phyloP scores from a whole-genome alignment of 2,329 filamentous ascomycete species.

The Phyllachora maydis region DNA sequence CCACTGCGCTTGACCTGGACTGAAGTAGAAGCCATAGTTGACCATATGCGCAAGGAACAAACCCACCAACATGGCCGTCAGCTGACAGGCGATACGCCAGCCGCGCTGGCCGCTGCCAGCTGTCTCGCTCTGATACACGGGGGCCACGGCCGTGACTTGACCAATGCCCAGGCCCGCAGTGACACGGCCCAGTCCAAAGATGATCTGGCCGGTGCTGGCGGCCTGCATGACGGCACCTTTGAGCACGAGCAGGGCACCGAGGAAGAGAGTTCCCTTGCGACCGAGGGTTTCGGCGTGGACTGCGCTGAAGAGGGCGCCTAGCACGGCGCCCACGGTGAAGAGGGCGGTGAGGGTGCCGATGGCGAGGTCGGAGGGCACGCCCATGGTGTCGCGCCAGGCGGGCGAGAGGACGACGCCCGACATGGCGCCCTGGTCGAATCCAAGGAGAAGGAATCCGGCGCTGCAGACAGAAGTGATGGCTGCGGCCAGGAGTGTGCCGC shows the following conservation, averaged over 20 bases:
- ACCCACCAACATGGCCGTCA: constrained; percentile 8
- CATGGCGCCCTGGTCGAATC: constrained; percentile 8
- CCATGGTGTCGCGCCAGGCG: constrained; percentile 9
- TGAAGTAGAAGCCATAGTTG: constrained; percentile 10
- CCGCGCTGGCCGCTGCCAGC: constrained; percentile 8
- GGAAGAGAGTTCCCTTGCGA: constrained; percentile 9
- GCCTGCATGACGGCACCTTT: constrained; percentile 8
- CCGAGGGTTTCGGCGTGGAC: constrained; percentile 8
- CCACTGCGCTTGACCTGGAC: constrained; percentile 8
- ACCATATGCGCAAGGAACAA: constrained; percentile 8
- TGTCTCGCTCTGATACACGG: constrained; percentile 11
- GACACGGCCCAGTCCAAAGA: constrained; percentile 9
- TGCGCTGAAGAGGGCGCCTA: constrained; percentile 9
- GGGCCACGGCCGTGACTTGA: constrained; percentile 8
- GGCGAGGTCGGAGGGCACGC: constrained; percentile 6
- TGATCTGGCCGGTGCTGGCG: constrained; percentile 3
- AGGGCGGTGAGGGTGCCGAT: constrained; percentile 11
- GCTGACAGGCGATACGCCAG: constrained; percentile 9
- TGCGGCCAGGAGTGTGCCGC: constrained; percentile 5
- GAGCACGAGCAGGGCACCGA: constrained; percentile 7
- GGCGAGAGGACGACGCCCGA: constrained; percentile 9
- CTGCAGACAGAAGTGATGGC: constrained; percentile 8
- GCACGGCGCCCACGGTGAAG: constrained; percentile 9
- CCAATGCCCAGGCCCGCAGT: constrained; percentile 9
- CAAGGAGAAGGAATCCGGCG: constrained; percentile 6